Percentiles rank a stretch among this genome's conserved stretches.
These are phyloP conservation scores for Tuber borchii DNA, from an alignment of 495 filamentous ascomycete genomes.

Conservation along the genomic window DNA sequence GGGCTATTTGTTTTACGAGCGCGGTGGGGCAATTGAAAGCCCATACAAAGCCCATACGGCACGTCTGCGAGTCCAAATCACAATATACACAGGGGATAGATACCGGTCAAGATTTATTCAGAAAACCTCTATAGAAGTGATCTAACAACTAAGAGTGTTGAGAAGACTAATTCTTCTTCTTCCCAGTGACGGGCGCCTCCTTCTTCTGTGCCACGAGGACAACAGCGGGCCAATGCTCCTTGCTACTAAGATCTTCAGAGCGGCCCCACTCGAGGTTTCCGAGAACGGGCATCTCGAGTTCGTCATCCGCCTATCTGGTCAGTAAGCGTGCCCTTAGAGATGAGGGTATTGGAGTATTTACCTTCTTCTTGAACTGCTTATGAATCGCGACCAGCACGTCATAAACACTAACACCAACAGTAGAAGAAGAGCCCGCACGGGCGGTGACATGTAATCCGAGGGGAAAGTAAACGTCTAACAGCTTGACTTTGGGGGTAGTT, in stretches of 20 bases:
- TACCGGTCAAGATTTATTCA: not conserved
- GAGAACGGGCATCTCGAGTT: conserved; percentile 39
- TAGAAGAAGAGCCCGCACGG: conserved; percentile 33
- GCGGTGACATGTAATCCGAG: conserved; percentile 40
- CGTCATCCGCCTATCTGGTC: conserved; percentile 35
- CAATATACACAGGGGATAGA: not conserved
- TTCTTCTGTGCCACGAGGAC: conserved; percentile 41
- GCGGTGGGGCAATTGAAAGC: not conserved
- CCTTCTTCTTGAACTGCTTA: conserved; percentile 42
- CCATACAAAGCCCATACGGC: not conserved
- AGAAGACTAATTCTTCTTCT: conserved; percentile 37
- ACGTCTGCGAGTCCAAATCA: not conserved
- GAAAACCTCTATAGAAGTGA: conserved; percentile 7
- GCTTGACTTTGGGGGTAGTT: conserved; percentile 34
- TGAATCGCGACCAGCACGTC: conserved; percentile 40
- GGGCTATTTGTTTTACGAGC: not conserved
- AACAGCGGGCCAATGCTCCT: conserved; percentile 39
- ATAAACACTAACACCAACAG: conserved; percentile 38
- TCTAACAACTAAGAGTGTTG: not conserved
- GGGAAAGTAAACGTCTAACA: conserved; percentile 39
- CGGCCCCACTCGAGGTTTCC: conserved; percentile 40
- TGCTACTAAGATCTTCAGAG: conserved; percentile 33
- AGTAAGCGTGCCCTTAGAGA: not conserved
- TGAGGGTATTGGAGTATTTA: conserved; percentile 5
- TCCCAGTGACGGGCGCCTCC: conserved; percentile 34